phyloP scores from a whole-genome alignment of 2,329 filamentous ascomycete genomes.

The Scytalidium lignicola region DNA sequence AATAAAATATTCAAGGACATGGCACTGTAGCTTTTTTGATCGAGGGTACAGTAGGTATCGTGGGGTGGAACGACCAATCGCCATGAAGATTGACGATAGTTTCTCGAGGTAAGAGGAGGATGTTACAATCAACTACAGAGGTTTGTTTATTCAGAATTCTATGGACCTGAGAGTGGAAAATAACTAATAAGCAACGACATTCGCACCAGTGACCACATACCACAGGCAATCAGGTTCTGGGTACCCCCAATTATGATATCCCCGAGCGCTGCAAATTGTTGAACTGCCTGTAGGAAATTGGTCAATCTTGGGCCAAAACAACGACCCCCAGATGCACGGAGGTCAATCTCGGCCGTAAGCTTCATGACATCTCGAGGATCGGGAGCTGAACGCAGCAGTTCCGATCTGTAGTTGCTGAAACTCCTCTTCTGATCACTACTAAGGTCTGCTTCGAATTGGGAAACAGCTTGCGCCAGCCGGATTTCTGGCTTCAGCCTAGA shows the following conservation, averaged over 20 bases:
- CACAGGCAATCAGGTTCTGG: constrained; percentile 39
- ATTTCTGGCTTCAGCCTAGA: constrained; percentile 29
- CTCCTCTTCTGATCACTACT: constrained; percentile 29
- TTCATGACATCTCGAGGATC: constrained; percentile 33
- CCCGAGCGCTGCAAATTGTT: constrained; percentile 39
- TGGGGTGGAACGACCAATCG: constrained; percentile 33
- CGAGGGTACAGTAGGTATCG: constrained; percentile 35
- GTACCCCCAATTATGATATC: constrained; percentile 36
- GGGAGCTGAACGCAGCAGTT: constrained; percentile 21
- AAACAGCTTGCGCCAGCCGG: constrained; percentile 36
- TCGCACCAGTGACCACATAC: constrained; percentile 40
- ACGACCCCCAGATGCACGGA: constrained; percentile 14
- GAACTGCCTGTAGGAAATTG: constrained; percentile 34
- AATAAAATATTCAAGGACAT: constrained; percentile 37
- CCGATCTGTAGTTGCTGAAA: constrained; percentile 20
- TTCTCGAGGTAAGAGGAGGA: constrained; percentile 33
- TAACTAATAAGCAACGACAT: constrained; percentile 34
- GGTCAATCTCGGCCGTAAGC: constrained; percentile 34
- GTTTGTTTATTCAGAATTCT: constrained; percentile 10
- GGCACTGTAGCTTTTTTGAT: constrained; percentile 31
- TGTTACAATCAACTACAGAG: constrained; percentile 25
- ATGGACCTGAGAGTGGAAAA: background rate
- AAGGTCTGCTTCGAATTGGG: constrained; percentile 33
- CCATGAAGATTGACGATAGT: constrained; percentile 36
- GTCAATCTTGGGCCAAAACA: constrained; percentile 37